A percentile compares a stretch with the other conserved stretches of the same genome.
Evolutionary conservation across 306 rosid species (phyloP).

Genomic region (Vigna hirtella): DNA sequence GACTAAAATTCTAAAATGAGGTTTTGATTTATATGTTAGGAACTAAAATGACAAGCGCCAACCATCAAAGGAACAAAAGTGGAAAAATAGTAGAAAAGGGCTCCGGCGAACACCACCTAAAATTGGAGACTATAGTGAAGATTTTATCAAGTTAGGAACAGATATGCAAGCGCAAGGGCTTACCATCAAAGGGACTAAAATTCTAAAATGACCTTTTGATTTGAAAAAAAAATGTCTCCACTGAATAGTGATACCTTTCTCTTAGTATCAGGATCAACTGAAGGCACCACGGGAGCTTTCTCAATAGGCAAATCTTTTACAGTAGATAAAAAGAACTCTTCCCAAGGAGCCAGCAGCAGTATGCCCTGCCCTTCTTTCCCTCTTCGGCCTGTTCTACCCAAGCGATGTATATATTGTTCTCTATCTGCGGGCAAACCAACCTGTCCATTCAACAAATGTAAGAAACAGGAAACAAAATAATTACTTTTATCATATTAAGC

Average conservation of each 20-base stretch:
- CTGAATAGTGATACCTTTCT: conserved; percentile 65
- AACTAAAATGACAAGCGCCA: neutral
- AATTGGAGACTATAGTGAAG: too few relatives aligned
- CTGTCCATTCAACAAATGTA: conserved; percentile 53
- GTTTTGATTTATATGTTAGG: neutral
- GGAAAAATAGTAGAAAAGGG: too few relatives aligned
- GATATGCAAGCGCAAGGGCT: neutral
- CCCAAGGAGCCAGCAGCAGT: conserved; percentile 92
- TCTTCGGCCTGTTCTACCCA: conserved; percentile 94
- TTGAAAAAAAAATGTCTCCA: neutral
- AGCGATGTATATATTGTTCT: conserved; percentile 90
- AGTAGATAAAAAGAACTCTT: conserved; percentile 75
- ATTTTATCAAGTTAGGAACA: too few relatives aligned
- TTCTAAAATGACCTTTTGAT: neutral
- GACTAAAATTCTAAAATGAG: neutral
- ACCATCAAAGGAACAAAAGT: neutral
- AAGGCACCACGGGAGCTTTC: conserved; percentile 63
- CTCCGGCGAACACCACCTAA: too few relatives aligned
- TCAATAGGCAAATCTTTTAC: conserved; percentile 77
- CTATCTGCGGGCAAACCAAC: conserved; percentile 88
- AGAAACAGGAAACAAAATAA: neutral
- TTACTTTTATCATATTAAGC: neutral
- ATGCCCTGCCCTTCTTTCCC: conserved; percentile 97
- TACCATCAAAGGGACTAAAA: neutral
- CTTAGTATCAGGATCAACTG: conserved; percentile 77